Evolutionary conservation across 1,284 basidiomycete genomes (phyloP).

Genomic region (Cronartium quercuum): DNA sequence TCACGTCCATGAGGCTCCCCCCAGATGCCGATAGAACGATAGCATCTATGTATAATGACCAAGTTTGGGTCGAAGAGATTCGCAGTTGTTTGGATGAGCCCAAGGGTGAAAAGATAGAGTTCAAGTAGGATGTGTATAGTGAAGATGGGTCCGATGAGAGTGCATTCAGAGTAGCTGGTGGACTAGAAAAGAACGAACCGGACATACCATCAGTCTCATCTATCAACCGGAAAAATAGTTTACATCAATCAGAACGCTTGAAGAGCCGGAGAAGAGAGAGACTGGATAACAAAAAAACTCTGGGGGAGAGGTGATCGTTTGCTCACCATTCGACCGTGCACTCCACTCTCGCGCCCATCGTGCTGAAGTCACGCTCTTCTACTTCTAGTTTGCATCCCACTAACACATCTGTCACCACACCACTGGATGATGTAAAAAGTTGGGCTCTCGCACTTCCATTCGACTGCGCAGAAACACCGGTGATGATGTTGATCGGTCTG

Average conservation of each 20-base stretch:
- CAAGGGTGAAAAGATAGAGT: constrained; percentile 26
- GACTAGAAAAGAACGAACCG: constrained; percentile 1
- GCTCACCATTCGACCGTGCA: constrained; percentile 38
- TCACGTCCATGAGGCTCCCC: constrained; percentile 36
- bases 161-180: constrained; percentile 25
- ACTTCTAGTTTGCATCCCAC: constrained; percentile 38
- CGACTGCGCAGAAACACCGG: constrained; percentile 23
- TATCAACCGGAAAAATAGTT: not conserved
- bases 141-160: constrained; percentile 12
- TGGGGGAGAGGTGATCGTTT: not conserved
- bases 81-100: constrained; percentile 26
- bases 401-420: constrained; percentile 35
- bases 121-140: constrained; percentile 32
- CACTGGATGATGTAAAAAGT: constrained; percentile 25
- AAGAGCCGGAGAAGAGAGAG: not conserved
- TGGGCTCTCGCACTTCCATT: constrained; percentile 32
- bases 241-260: not conserved
- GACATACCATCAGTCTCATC: not conserved
- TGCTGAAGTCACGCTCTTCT: constrained; percentile 24
- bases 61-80: constrained; percentile 26
- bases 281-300: not conserved
- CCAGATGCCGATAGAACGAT: constrained; percentile 27
- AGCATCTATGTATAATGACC: constrained; percentile 33
- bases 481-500: constrained; percentile 31
- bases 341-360: constrained; percentile 20